These are phyloP conservation scores for Candida michaelii DNA, from an alignment of 805 yeast species.

Conservation along the genomic window DNA sequence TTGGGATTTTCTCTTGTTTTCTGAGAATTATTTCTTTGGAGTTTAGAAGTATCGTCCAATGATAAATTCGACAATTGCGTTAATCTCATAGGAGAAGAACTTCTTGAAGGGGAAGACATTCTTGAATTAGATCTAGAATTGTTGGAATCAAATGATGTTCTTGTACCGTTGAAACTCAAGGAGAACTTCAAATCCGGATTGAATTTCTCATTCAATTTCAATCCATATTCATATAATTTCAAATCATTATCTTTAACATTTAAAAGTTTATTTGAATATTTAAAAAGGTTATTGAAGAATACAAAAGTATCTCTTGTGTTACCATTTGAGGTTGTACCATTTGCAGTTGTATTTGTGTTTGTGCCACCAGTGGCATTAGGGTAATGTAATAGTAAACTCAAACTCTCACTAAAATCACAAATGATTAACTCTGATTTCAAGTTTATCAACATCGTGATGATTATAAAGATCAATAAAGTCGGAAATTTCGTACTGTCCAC, in stretches of 20 bases:
- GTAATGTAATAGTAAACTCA: constrained; percentile 50
- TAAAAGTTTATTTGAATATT: constrained; percentile 34
- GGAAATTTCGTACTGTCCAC: constrained; percentile 25
- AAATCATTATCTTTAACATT: constrained; percentile 35
- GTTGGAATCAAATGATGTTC: constrained; percentile 22
- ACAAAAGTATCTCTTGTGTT: constrained; percentile 7
- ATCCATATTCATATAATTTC: constrained; percentile 40
- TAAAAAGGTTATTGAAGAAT: constrained; percentile 28
- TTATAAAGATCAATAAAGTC: constrained; percentile 40
- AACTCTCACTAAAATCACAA: constrained; percentile 53
- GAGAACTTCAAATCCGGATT: constrained; percentile 37
- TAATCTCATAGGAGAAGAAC: constrained; percentile 4
- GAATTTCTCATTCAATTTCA: constrained; percentile 38
- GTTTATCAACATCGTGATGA: constrained; percentile 44
- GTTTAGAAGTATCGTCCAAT: neutral
- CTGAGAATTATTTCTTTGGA: neutral
- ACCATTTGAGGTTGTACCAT: neutral
- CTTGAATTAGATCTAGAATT: constrained; percentile 11
- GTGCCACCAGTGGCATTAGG: constrained; percentile 27
- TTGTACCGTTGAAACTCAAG: constrained; percentile 23
- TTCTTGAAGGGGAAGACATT: constrained; percentile 11
- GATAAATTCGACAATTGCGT: neutral
- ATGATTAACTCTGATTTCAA: constrained; percentile 44
- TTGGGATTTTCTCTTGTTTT: neutral
- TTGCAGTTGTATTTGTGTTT: constrained; percentile 10